Evolutionary conservation across 2,329 filamentous ascomycete species (phyloP), one percentile per base, ranked within the genome.

Genomic region (Neofusicoccum laricinum): DNA sequence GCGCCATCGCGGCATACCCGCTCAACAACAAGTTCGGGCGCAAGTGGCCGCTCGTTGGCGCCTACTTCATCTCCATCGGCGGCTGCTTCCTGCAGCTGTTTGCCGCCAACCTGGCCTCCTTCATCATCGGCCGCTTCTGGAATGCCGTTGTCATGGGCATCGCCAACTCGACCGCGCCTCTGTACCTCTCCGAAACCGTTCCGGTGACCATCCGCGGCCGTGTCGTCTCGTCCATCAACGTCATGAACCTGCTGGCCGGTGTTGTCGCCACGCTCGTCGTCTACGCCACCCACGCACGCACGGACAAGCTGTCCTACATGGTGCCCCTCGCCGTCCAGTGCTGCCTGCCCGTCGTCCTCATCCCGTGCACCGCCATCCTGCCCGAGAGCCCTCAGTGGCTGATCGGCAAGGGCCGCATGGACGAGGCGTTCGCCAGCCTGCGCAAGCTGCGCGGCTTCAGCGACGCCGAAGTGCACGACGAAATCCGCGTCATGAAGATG

Each of bases 321-420:
- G 76, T 78, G 12, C 77, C 77, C 2, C 68, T 79, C 12, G 74
- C 72, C 4, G 66, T 78, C 2, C 77, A 79, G 64, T 72, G 71
- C 36, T 73, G 66, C 12, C 64, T 76, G 11, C 76, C 76, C 3
- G 69, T 71, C 1, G 43, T 77, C 4, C 67, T 78, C 10, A 63
- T 74, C 21, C 5, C 70, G 0, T 63, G 74, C 19, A 77, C 76
- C 3, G 36, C 73, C 2, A 61, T 71, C 66, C 76, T 88, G 1
- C 85, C 86, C 0, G 86, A 88, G 68, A 86, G 84, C 1, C 86
- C 86, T 2, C 77, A 86, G 64, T 88, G 85, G 85, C 76, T 87
- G 8, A 82, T 85, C 64, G 79, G 80, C 64, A 80, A 84, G 46
- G 83, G 84, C 40, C 81, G 82, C 6, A 65, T 72, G 49, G 69